These are phyloP conservation scores for Botrytis squamosa DNA, from an alignment of 2,329 filamentous ascomycete species.

Conservation along the genomic window DNA sequence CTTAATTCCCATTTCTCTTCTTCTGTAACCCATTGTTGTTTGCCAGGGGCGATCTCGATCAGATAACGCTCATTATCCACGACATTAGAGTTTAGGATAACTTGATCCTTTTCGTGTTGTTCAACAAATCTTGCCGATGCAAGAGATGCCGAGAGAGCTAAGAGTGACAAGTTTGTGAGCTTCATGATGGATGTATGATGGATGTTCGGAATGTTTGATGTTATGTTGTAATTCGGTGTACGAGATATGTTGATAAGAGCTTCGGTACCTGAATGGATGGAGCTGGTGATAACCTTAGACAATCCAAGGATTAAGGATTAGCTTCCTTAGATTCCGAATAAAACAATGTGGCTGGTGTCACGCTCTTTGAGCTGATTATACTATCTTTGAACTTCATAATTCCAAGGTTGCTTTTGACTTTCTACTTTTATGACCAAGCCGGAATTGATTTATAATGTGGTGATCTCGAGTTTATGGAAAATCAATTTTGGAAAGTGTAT, in stretches of 20 bases:
- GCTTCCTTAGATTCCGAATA: neutral
- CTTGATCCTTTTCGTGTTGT: conserved; percentile 49
- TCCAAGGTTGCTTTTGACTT: no score
- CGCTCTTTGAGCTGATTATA: neutral
- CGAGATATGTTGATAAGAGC: neutral
- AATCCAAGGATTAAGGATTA: conserved; percentile 7
- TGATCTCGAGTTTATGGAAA: neutral
- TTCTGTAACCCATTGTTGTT: conserved; percentile 85
- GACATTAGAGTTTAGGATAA: conserved; percentile 46
- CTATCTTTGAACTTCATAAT: neutral
- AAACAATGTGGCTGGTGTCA: conserved; percentile 7
- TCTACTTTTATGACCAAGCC: neutral
- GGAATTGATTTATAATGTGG: neutral
- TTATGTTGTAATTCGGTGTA: neutral
- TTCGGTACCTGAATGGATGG: neutral
- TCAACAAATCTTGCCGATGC: conserved; percentile 58
- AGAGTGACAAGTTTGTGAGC: conserved; percentile 47
- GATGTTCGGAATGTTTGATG: neutral
- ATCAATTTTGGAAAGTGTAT: neutral
- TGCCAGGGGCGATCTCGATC: conserved; percentile 80
- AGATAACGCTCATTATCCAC: conserved; percentile 58
- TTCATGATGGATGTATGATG: conserved; percentile 51
- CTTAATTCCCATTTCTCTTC: conserved; percentile 93
- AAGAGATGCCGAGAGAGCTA: conserved; percentile 54
- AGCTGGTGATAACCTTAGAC: neutral